A percentile compares a stretch with the other conserved stretches of the same genome.
Evolutionary conservation across 768 basidiomycete species (phyloP).

Genomic region (Pholiota microspora): DNA sequence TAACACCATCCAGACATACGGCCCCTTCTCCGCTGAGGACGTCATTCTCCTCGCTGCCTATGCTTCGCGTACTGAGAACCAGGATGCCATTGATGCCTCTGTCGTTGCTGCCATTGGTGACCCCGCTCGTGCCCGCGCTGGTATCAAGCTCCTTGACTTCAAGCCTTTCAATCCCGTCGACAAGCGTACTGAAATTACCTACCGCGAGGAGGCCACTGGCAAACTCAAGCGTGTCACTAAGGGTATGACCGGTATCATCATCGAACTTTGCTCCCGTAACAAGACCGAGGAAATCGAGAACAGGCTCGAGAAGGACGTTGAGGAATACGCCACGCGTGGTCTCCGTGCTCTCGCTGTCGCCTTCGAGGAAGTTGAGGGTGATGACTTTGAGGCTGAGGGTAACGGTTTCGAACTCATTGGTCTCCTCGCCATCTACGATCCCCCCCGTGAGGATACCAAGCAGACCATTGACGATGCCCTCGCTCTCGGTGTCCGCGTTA

Average conservation of each 20-base stretch:
- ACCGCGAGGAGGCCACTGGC: constrained; percentile 91
- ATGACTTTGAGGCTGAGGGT: constrained; percentile 82
- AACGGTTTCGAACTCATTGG: constrained; percentile 98
- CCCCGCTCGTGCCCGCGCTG: constrained; percentile 71
- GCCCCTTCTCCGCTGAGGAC: constrained; percentile 83
- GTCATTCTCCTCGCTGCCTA: constrained; percentile 94
- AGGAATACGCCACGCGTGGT: constrained; percentile 94
- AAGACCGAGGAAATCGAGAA: constrained; percentile 93
- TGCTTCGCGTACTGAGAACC: constrained; percentile 97
- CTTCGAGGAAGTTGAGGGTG: constrained; percentile 86
- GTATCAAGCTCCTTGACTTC: constrained; percentile 97
- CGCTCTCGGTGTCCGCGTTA: constrained; percentile 94
- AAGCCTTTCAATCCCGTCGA: constrained; percentile 99
- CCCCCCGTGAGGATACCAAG: constrained; percentile 97
- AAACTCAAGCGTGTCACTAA: constrained; percentile 98
- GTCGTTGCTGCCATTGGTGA: constrained; percentile 82
- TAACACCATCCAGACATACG: constrained; percentile 88
- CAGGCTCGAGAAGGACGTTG: constrained; percentile 90
- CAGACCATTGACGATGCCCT: constrained; percentile 98
- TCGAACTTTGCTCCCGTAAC: constrained; percentile 96
- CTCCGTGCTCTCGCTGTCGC: constrained; percentile 97
- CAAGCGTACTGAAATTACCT: constrained; percentile 99
- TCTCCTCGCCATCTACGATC: constrained; percentile 96
- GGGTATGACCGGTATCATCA: constrained; percentile 99
- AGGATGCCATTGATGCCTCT: constrained; percentile 93